These are phyloP conservation scores for Elaeagnus macrophylla DNA, from an alignment of 306 rosid genomes.

Conservation along the genomic window DNA sequence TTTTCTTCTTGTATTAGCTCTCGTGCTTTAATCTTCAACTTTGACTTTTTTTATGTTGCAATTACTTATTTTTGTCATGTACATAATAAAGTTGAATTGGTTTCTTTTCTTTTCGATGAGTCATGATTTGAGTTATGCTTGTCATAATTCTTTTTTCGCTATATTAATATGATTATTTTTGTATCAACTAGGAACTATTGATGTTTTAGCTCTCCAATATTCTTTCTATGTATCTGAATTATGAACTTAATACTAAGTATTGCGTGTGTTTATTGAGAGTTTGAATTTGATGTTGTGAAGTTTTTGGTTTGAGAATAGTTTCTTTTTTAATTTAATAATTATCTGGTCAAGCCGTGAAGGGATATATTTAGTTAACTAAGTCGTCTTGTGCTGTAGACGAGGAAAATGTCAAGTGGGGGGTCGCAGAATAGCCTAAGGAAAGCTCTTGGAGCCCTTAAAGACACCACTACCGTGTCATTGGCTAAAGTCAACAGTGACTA, in stretches of 20 bases:
- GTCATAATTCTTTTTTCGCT: background rate
- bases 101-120: background rate
- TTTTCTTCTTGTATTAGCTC: background rate
- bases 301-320: constrained; percentile 14
- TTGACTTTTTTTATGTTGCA: background rate
- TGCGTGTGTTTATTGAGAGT: constrained; percentile 2
- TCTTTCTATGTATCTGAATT: constrained; percentile 39
- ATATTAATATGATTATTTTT: background rate
- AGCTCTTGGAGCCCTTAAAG: constrained; percentile 96
- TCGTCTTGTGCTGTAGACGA: constrained; percentile 22
- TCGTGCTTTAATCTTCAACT: background rate
- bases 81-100: background rate
- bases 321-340: constrained; percentile 6
- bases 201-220: background rate
- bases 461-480: constrained; percentile 90
- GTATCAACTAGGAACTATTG: background rate
- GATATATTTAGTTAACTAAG: constrained; percentile 10
- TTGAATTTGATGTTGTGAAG: constrained; percentile 16
- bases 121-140: background rate
- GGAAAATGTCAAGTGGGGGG: constrained; percentile 73
- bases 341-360: constrained; percentile 10
- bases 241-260: constrained; percentile 11
- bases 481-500: constrained; percentile 99
- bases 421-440: constrained; percentile 82
- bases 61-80: background rate